Evolutionary conservation across 164 flowering plant genomes (phyloP).

Genomic region (Amborella trichopoda): DNA sequence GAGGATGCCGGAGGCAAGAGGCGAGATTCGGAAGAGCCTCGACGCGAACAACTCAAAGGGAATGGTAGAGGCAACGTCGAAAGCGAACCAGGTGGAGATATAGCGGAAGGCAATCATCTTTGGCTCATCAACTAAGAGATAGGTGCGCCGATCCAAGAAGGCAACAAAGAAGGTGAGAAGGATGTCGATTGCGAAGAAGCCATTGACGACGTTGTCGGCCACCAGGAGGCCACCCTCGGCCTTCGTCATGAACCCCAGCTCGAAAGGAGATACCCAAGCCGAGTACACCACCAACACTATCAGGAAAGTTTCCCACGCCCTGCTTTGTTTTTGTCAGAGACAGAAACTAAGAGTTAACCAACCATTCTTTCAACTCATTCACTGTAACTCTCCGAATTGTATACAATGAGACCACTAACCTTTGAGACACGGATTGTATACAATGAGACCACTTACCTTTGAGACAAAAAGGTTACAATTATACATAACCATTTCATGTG

Average conservation of each 20-base stretch:
- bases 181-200: conserved; percentile 79
- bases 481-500: too few species aligned
- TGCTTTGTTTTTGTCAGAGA: too few species aligned
- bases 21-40: conserved; percentile 35
- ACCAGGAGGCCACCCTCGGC: conserved; percentile 39
- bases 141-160: conserved; percentile 56
- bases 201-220: conserved; percentile 78
- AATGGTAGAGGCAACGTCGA: conserved; percentile 80
- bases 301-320: conserved; percentile 63
- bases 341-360: too few species aligned
- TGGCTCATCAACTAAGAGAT: conserved; percentile 47
- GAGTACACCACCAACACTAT: conserved; percentile 63
- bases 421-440: too few species aligned
- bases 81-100: conserved; percentile 45
- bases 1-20: conserved; percentile 52
- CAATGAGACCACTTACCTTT: too few species aligned
- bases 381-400: too few species aligned
- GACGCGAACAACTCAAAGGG: conserved; percentile 61
- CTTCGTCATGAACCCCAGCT: conserved; percentile 61
- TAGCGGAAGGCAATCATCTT: conserved; percentile 78
- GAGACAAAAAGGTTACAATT: too few species aligned
- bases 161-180: conserved; percentile 84
- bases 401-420: too few species aligned
- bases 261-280: conserved; percentile 95
- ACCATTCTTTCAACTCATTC: too few species aligned